Conservation (phyloP, 225 moss, liverwort and hornwort species). For the Neckera pumila region DNA sequence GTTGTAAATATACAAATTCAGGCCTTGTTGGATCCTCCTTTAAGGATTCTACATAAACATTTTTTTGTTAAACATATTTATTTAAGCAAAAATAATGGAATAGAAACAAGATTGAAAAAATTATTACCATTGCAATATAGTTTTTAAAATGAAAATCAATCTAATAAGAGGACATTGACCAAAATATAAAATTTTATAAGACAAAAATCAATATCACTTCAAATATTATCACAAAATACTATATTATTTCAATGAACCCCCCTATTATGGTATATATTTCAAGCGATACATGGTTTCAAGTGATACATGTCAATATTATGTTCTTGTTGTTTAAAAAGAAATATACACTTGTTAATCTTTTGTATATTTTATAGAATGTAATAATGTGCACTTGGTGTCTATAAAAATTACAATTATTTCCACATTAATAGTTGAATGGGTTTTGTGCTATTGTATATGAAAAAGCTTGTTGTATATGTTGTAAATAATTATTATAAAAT, state of each 20-base stretch:
- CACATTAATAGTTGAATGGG: background rate
- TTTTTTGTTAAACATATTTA: background rate
- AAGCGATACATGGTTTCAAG: background rate
- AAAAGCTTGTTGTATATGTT: background rate
- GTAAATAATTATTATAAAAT: background rate
- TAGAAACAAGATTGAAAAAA: background rate
- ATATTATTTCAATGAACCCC: background rate
- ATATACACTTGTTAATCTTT: rapidly evolving
- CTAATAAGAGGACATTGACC: rapidly evolving
- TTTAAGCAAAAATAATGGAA: no score
- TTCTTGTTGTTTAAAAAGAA: background rate
- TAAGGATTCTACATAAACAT: conserved; percentile 23
- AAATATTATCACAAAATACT: background rate
- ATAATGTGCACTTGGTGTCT: background rate
- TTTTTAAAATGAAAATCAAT: no score
- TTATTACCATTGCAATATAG: background rate
- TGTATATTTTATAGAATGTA: background rate
- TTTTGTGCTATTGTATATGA: background rate
- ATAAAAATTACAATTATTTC: no score
- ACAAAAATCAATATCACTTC: no score
- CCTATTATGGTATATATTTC: rapidly evolving
- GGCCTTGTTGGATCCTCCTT: conserved; percentile 47
- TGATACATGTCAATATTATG: background rate
- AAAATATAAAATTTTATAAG: no score
- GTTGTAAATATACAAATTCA: conserved; percentile 83